Evolutionary conservation across 306 rosid genomes (phyloP), one percentile per base, ranked within the genome.

Genomic region (Casuarina equisetifolia): DNA sequence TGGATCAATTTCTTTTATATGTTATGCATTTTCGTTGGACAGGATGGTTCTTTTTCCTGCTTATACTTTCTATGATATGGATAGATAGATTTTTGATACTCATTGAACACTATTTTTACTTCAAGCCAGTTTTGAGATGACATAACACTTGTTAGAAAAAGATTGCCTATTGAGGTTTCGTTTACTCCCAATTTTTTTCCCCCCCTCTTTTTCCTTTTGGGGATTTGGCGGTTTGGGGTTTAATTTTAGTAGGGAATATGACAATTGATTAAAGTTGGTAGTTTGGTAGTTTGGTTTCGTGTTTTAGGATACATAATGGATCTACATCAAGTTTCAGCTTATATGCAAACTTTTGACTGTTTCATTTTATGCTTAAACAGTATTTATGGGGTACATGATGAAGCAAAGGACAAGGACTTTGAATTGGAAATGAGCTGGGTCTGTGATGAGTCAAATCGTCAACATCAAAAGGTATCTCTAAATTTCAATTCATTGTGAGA

Each of bases 391-490:
- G 97, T 95, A 42, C 98, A 95, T 69, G 98, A 95, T 70, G 98
- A 95, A 82, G 98, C 97, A 1, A 95, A 95, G 85, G 98, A 95
- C 86, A 95, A 92, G 80, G 97, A 92, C 54, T 95, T 95, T 49
- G 98, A 95, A 69, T 86, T 95, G 70, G 98, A 95, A 80, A 80
- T 95, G 93, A 95, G 97, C 85, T 95, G 98, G 98, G 94, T 95
- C 75, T 95, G 98, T 74, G 97, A 95, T 36, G 97, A 95, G 84
- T 95, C 98, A 71, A 92, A 91, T 69, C 98, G 93, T 53, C 97
- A 77, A 66, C 98, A 95, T 79, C 87, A 82, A 86, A 95, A 95
- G 98, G 98, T 91, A 87, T 63, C 53, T 9, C 39, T 42, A 4
- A 32, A 19, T 42, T 67, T 17, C 36, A 35, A 45, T 25, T 25